Conservation (phyloP, 495 filamentous ascomycete species). For the Neurospora sublineolata region DNA sequence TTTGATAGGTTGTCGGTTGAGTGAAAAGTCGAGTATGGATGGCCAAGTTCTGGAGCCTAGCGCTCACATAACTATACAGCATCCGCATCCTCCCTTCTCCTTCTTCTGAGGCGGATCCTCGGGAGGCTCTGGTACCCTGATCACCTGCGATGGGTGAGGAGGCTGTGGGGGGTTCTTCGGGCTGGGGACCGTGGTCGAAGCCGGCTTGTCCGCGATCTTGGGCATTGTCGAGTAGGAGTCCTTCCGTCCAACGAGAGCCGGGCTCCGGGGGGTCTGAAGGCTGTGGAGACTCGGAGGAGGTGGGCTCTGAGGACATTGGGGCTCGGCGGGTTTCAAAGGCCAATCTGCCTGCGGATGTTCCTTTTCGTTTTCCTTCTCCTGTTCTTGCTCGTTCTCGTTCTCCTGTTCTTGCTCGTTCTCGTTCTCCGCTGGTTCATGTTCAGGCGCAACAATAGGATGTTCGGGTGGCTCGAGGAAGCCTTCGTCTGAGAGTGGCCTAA, state of each 20-base stretch:
- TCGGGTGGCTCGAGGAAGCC: constrained; percentile 38
- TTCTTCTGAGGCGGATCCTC: constrained; percentile 29
- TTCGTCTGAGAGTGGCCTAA: constrained; percentile 60
- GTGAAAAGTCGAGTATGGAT: neutral
- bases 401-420: constrained; percentile 13
- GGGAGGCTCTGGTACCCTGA: constrained; percentile 24
- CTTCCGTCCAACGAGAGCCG: constrained; percentile 30
- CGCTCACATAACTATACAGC: constrained; percentile 43
- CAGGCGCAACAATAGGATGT: neutral
- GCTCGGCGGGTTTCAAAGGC: constrained; percentile 29
- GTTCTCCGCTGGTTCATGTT: constrained; percentile 5
- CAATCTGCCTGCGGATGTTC: constrained; percentile 31
- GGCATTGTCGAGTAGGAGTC: constrained; percentile 48
- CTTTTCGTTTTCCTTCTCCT: constrained; percentile 25
- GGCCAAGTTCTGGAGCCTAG: neutral
- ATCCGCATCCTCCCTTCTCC: constrained; percentile 38
- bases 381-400: constrained; percentile 14
- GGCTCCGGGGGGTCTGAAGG: constrained; percentile 14
- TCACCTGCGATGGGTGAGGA: constrained; percentile 9
- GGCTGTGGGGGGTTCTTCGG: constrained; percentile 20
- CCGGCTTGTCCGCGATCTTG: constrained; percentile 36
- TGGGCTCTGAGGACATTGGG: constrained; percentile 14
- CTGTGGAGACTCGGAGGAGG: neutral
- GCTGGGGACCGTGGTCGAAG: constrained; percentile 27
- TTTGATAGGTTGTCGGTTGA: neutral